Evolutionary conservation across 352 stramenopile genomes (phyloP), one percentile per base, ranked within the genome.

Genomic region (Phytophthora pini): DNA sequence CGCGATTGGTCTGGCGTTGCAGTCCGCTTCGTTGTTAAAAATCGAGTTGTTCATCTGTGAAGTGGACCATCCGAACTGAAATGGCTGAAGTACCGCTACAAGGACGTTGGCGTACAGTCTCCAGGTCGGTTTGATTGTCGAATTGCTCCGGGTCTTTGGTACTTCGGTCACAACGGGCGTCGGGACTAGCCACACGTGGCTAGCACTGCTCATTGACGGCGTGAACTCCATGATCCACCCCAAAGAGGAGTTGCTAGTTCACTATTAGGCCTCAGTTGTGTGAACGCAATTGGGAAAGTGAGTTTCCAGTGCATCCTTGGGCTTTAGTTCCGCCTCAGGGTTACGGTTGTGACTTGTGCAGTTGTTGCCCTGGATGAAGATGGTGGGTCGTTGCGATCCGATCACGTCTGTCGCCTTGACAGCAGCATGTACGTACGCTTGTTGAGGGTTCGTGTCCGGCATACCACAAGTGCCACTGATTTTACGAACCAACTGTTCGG

Each of bases 61-160:
- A 5, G 81, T 78, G 10, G 76, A 81, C 85, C 65, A 78, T 48
- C 70, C 70, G 49, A 65, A 75, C 36, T 74, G 70, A 6, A 78
- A 44, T 8, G 79, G 52, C 36, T 83, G 78, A 22, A 92, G 49
- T 39, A 89, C 46, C 40, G 68, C 62, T 22, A 94, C 63, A 5
- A 74, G 31, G 6, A 80, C 61, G 40, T 82, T 93, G 24, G 70
- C 61, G 55, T 89, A 89, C 4, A 90, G 61, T 43, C 76, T 66
- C 43, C 61, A 71, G 5, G 13, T 70, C 41, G 68, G 57, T 51
- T 64, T 40, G 10, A 71, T 43, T 32, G 20, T 56, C n/a, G 50
- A 61, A 24, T 55, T 69, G 31, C n/a, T 56, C 13, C 56, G 58
- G 15, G 40, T 34, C 34, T 40, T 48, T 45, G 48, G 22, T 52